Percentiles rank a stretch among this genome's conserved stretches.
These are phyloP conservation scores for Talaromyces liani DNA, from an alignment of 495 filamentous ascomycete species.

Conservation along the genomic window DNA sequence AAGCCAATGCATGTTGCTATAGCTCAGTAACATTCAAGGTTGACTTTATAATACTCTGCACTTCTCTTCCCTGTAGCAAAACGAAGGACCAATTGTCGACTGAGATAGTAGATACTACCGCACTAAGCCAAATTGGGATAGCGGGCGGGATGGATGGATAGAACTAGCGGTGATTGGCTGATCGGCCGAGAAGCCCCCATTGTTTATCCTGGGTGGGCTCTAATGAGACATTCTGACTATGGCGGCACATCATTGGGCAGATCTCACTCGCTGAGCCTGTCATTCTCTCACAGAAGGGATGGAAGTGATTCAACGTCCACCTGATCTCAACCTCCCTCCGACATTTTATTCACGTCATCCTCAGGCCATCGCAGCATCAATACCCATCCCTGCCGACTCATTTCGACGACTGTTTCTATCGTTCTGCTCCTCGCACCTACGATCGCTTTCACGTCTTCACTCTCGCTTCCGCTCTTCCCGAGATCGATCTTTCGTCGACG, in stretches of 20 bases:
- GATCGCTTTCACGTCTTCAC: not conserved
- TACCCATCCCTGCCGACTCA: not conserved
- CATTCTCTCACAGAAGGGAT: not conserved
- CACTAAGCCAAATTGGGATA: not conserved
- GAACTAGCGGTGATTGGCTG: not conserved
- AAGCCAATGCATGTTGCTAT: too few species aligned
- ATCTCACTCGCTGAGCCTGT: too few species aligned
- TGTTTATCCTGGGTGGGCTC: not conserved
- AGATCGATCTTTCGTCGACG: not conserved
- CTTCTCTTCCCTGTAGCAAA: not conserved
- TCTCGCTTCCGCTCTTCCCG: not conserved
- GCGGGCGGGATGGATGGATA: not conserved
- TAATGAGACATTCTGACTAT: not conserved
- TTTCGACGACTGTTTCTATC: not conserved
- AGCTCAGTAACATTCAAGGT: too few species aligned
- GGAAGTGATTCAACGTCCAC: not conserved
- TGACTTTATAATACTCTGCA: too few species aligned
- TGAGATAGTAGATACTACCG: not conserved
- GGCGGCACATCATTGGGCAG: not conserved
- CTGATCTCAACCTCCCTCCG: not conserved
- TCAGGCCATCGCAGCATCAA: not conserved
- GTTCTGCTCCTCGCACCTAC: not conserved
- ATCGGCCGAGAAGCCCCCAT: not conserved
- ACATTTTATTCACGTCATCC: not conserved
- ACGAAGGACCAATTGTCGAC: not conserved